These are phyloP conservation scores for Poterioochromonas sp. DNA, from an alignment of 352 stramenopile genomes.

Conservation along the genomic window DNA sequence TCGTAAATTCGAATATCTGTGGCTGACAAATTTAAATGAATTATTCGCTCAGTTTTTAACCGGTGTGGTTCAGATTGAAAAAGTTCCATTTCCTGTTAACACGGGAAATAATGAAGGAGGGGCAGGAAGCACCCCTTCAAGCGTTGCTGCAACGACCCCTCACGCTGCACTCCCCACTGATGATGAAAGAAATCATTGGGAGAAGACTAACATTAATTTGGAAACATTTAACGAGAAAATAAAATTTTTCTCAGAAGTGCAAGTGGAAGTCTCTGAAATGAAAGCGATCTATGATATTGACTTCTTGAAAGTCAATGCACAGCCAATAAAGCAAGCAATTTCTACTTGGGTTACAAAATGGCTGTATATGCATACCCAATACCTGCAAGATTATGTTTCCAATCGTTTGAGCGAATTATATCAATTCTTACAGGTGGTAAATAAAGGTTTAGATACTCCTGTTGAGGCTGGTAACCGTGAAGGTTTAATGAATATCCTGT, in stretches of 20 bases:
- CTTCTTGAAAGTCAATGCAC: constrained; percentile 78
- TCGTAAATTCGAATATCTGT: constrained; percentile 80
- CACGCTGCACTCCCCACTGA: not conserved
- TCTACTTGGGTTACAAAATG: constrained; percentile 84
- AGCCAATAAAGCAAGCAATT: constrained; percentile 85
- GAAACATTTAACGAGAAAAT: constrained; percentile 77
- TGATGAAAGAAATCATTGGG: not conserved
- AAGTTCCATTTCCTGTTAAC: constrained; percentile 9
- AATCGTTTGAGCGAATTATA: constrained; percentile 69
- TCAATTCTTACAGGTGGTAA: constrained; percentile 66
- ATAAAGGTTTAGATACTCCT: constrained; percentile 59
- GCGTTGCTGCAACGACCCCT: not conserved
- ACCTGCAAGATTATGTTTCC: constrained; percentile 73
- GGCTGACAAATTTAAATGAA: constrained; percentile 70
- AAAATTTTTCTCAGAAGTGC: constrained; percentile 65
- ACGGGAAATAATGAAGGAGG: not conserved
- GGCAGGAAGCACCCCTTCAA: not conserved
- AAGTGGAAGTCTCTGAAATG: constrained; percentile 74
- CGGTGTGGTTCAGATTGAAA: constrained; percentile 11
- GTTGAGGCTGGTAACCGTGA: constrained; percentile 45
- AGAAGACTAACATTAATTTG: constrained; percentile 52
- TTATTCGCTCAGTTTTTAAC: constrained; percentile 71
- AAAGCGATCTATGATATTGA: constrained; percentile 71
- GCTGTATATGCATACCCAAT: constrained; percentile 85
- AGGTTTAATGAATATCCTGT: constrained; percentile 71